phyloP scores from a whole-genome alignment of 2,329 filamentous ascomycete genomes.

The Cytospora leucostoma region DNA sequence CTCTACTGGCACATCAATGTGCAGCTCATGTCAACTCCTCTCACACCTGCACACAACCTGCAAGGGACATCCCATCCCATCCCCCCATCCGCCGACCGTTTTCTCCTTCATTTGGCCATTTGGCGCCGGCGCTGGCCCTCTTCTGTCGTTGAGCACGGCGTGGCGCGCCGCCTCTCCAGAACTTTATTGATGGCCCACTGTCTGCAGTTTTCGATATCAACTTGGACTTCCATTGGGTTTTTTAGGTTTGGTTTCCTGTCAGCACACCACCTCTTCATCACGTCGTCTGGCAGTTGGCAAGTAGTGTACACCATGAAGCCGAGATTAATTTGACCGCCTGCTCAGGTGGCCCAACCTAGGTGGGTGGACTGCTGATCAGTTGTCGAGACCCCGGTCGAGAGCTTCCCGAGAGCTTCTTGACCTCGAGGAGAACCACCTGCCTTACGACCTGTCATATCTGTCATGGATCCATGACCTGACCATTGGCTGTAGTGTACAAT shows the following conservation, averaged over 20 bases:
- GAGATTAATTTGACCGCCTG: not conserved
- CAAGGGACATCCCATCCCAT: slow-evolving; percentile 16
- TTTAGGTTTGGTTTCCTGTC: too few relatives aligned
- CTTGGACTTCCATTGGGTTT: too few relatives aligned
- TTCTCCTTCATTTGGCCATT: slow-evolving; percentile 8
- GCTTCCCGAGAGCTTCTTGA: not conserved
- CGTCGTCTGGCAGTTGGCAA: too few relatives aligned
- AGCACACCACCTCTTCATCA: too few relatives aligned
- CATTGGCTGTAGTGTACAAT: not conserved
- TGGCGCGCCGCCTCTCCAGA: too few relatives aligned
- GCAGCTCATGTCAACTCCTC: slow-evolving; percentile 11
- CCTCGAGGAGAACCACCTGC: not conserved
- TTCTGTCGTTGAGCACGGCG: too few relatives aligned
- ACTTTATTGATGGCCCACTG: too few relatives aligned
- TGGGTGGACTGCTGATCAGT: not conserved
- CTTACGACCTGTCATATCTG: not conserved
- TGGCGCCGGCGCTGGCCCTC: slow-evolving; percentile 4
- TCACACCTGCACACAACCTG: not conserved
- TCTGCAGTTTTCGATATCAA: too few relatives aligned
- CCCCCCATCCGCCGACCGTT: slow-evolving; percentile 1
- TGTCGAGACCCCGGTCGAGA: not conserved
- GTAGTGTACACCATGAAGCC: too few relatives aligned
- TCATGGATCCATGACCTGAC: not conserved
- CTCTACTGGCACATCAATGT: not conserved
- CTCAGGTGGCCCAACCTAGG: not conserved